Conservation (phyloP, 305 asterid species). For the Fraxinus ornus region DNA sequence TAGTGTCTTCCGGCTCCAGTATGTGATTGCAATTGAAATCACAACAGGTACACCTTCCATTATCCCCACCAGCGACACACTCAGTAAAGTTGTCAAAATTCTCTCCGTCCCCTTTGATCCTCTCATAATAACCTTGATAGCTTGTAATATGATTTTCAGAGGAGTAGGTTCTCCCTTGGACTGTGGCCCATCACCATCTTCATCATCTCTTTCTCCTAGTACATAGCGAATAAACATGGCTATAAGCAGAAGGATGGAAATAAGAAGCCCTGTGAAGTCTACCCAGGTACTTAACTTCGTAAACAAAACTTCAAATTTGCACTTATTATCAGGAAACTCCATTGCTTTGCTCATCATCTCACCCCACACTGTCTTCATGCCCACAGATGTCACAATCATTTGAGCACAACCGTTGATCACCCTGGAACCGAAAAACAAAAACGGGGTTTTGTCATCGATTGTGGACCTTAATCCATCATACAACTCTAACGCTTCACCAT, state of each 20-base stretch:
- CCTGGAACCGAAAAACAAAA: slow-evolving; percentile 29
- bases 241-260: slow-evolving; percentile 26
- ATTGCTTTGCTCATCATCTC: slow-evolving; percentile 27
- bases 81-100: slow-evolving; percentile 26
- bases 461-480: background rate
- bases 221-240: slow-evolving; percentile 28
- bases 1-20: slow-evolving; percentile 22
- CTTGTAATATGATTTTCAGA: slow-evolving; percentile 12
- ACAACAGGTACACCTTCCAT: slow-evolving; percentile 35
- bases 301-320: slow-evolving; percentile 23
- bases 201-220: slow-evolving; percentile 22
- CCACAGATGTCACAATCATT: slow-evolving; percentile 36
- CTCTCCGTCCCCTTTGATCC: slow-evolving; percentile 29
- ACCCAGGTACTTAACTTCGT: slow-evolving; percentile 22
- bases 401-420: slow-evolving; percentile 32
- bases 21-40: slow-evolving; percentile 22
- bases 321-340: slow-evolving; percentile 14
- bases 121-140: slow-evolving; percentile 24
- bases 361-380: slow-evolving; percentile 25
- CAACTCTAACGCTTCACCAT: slow-evolving; percentile 17
- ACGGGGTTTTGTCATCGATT: slow-evolving; percentile 23
- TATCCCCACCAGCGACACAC: slow-evolving; percentile 35
- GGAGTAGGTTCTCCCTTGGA: background rate
- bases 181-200: slow-evolving; percentile 15
- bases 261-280: slow-evolving; percentile 20